Base-by-base conservation (phyloP, 2,329 filamentous ascomycete genomes). In the Orbilia javanica region DNA sequence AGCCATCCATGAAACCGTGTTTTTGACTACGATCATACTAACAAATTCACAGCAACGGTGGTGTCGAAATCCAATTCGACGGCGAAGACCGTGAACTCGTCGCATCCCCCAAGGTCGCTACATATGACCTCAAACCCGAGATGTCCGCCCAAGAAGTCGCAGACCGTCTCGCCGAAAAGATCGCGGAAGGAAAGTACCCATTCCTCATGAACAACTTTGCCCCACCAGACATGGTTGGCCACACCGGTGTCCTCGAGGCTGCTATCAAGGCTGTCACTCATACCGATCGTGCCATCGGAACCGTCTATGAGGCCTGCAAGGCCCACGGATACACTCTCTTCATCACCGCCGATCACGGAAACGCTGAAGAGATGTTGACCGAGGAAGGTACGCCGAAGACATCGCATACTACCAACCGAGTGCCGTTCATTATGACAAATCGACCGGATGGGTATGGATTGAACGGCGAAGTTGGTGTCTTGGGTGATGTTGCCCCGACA, bases 151-250 rank as follows among this genome's bases (percentile, higher is more conserved):
- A 91, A 81, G 92, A 88, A 52, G 96, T 99, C 13, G 96, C 93
- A 62, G 89, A 96, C 83, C 95, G 97, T 87, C 92, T 97, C 76
- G 89, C 87, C 84, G 96, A 97, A 88, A 91, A 94, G 75, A 91
- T 99, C 81, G 89, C 85, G 27, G 93, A 96, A 85, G 90, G 91
- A 83, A 90, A 92, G 83, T 97, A 94, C 86, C 94, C 96, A 83
- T 98, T 99, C 84, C 88, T 99, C 85, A 99, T 99, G 96, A 97
- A 98, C 90, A 99, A 99, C 90, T 98, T 99, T 86, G 96, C 96
- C 48, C 96, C 96, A 48, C 96, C 96, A 18, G 96, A 99, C 86
- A 99, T 99, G 96, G 96, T 99, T 80, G 96, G 96, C 81, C 96
- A 99, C 87, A 99, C 96, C 10, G 96, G 96, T 83, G 94, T 97